A percentile compares a stretch with the other conserved stretches of the same genome.
These are phyloP conservation scores for Podaxis sp. DNA, from an alignment of 768 basidiomycete genomes.

Conservation along the genomic window DNA sequence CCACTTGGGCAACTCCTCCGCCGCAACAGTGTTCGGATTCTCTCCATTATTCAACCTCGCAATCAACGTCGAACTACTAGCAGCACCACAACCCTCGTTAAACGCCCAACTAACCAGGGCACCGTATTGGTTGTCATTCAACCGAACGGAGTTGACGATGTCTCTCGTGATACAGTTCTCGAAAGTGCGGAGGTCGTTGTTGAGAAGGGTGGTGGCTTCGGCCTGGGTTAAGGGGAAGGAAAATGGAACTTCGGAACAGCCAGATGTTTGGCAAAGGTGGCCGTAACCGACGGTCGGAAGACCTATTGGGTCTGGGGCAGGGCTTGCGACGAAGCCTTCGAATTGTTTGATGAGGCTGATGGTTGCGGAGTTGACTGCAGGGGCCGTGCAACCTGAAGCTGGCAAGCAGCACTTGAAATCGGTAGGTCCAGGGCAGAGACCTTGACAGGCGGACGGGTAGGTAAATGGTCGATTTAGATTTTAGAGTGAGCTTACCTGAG, in stretches of 20 bases:
- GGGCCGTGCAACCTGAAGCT: constrained; percentile 15
- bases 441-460: constrained; percentile 9
- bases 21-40: constrained; percentile 30
- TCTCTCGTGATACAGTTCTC: constrained; percentile 24
- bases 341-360: constrained; percentile 28
- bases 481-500: constrained; percentile 16
- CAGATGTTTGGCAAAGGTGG: constrained; percentile 28
- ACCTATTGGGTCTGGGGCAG: constrained; percentile 33
- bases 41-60: constrained; percentile 29
- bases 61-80: constrained; percentile 26
- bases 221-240: constrained; percentile 31
- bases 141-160: constrained; percentile 20
- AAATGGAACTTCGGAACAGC: constrained; percentile 34
- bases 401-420: constrained; percentile 27
- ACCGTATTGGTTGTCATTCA: constrained; percentile 33
- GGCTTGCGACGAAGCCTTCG: constrained; percentile 34
- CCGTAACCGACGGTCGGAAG: constrained; percentile 36
- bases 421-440: constrained; percentile 27
- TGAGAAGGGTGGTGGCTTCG: constrained; percentile 27
- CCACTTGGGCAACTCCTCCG: constrained; percentile 31
- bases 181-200: constrained; percentile 22
- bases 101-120: constrained; percentile 30
- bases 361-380: constrained; percentile 28
- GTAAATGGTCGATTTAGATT: background rate
- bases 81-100: constrained; percentile 29